Evolutionary conservation across 805 yeast species (phyloP).

Genomic region (Debaryomyces tyrocola): DNA sequence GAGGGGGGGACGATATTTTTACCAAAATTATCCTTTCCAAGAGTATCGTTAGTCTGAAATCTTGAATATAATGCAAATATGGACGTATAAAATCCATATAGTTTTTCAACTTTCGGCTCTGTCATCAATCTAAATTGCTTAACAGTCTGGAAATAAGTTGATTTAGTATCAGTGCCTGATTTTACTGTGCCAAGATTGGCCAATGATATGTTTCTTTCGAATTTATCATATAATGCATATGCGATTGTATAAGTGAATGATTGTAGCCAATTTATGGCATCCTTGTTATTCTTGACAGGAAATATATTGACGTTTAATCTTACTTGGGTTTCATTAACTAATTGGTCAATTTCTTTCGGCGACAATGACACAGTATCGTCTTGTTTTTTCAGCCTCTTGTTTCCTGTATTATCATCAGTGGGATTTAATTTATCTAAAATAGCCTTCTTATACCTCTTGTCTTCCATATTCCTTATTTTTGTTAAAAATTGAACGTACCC

Average conservation of each 20-base stretch:
- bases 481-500: conserved; percentile 49
- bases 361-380: conserved; percentile 10
- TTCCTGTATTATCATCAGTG: conserved; percentile 4
- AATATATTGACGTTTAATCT: conserved; percentile 49
- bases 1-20: conserved; percentile 50
- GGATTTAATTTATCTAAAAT: conserved; percentile 24
- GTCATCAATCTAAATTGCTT: conserved; percentile 62
- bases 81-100: conserved; percentile 41
- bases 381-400: conserved; percentile 3
- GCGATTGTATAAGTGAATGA: conserved; percentile 60
- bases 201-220: conserved; percentile 52
- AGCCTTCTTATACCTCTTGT: conserved; percentile 42
- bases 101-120: conserved; percentile 45
- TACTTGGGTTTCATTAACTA: conserved; percentile 48
- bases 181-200: conserved; percentile 55
- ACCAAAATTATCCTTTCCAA: conserved; percentile 44
- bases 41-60: conserved; percentile 20
- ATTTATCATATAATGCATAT: conserved; percentile 52
- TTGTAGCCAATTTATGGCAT: conserved; percentile 51
- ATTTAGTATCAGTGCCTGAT: conserved; percentile 51
- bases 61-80: conserved; percentile 32
- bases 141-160: conserved; percentile 50
- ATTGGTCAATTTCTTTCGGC: conserved; percentile 37
- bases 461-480: conserved; percentile 44
- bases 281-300: conserved; percentile 46